Base-by-base conservation (phyloP, 176 grass and related monocot genomes). In the Chloris gayana region DNA sequence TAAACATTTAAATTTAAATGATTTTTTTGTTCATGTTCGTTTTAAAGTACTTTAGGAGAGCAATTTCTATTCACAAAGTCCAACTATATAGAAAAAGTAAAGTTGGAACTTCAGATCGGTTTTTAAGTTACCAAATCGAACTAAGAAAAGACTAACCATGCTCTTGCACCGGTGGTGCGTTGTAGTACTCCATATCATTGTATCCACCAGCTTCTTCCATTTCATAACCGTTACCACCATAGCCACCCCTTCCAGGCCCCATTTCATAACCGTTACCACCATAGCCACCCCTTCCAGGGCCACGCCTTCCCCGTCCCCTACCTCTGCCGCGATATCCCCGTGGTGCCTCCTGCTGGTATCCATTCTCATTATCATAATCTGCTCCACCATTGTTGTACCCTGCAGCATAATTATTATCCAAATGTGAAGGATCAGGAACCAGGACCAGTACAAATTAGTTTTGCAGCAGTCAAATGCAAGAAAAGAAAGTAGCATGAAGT, bases 171-270 rank as follows among this genome's bases (percentile, higher is more conserved):
- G 82, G 82, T 78, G 89, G 73, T 60, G 67, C 68, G 19, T 85
- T 76, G 51, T 65, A 76, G 35, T 65, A 71, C 32, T 79, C 85
- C 27, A 19, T 69, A 74, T 81, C 73, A 65, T 85, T 69, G 82
- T 88, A 86, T 80, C 83, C 80, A 83, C 42, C 86, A 62, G 74
- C 69, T 58, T 85, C 82, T 77, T 67, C 91, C 74, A 67, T 74
- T 9, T 30, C 67, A 72, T 64, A 83, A 58, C 32, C 83, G 60
- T 68, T 79, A 21, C 83, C 81, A 34, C 73, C 77, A 42, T 89
- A 94, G 47, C 78, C 87, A 41, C 78, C 87, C 37, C 78, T 84
- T 45, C 81, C 84, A 78, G 66, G 57, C 41, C 65, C n/a, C n/a
- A n/a, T n/a, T n/a, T n/a, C n/a, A n/a, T n/a, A n/a, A n/a, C n/a